phyloP scores from a whole-genome alignment of 257 asterid genomes.

The Schizonepeta tenuifolia region DNA sequence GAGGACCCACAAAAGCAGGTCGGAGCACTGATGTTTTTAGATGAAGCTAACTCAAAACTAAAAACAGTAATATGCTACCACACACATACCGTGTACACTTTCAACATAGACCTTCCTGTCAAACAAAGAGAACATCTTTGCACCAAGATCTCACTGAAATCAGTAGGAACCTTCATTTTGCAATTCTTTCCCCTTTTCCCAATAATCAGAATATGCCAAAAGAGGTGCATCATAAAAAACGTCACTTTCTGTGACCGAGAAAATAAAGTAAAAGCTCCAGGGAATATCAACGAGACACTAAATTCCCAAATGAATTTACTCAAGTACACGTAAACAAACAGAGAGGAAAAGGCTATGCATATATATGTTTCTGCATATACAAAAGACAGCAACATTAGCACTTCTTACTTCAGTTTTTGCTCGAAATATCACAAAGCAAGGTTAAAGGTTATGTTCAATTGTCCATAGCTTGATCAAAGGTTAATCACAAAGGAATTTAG shows the following conservation, averaged over 20 bases:
- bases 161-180: not conserved
- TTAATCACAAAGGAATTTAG: not conserved
- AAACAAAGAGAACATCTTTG: not conserved
- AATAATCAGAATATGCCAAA: slow-evolving; percentile 11
- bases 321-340: not conserved
- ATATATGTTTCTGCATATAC: not conserved
- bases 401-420: not conserved
- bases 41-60: not conserved
- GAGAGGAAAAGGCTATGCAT: not conserved
- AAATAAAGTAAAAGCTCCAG: not conserved
- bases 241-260: not conserved
- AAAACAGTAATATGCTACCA: not conserved
- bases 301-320: not conserved
- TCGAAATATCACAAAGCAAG: not conserved
- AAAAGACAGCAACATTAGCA: not conserved
- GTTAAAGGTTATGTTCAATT: not conserved
- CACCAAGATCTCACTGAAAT: not conserved
- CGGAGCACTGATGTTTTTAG: not conserved
- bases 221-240: slow-evolving; percentile 7
- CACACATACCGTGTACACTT: not conserved
- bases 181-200: not conserved
- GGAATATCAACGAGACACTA: not conserved
- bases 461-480: not conserved
- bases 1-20: slow-evolving; percentile 12
- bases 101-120: not conserved